phyloP scores from a whole-genome alignment of 2,329 filamentous ascomycete species.

The Purpureocillium lavendulum region DNA sequence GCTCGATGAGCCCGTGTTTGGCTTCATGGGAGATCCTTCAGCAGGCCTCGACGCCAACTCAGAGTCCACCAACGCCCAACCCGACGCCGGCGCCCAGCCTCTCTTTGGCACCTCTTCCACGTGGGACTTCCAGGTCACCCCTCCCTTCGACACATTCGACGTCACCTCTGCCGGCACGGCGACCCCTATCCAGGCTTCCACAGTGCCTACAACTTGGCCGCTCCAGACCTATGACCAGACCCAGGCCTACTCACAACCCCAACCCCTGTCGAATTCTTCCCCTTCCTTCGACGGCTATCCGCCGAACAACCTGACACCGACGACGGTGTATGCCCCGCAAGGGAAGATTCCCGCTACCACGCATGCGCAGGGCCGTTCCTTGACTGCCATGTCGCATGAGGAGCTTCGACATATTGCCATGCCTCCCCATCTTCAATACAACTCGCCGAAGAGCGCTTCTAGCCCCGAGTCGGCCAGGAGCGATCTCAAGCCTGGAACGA shows the following conservation, averaged over 20 bases:
- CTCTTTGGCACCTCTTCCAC: conserved; percentile 19
- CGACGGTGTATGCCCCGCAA: conserved; percentile 10
- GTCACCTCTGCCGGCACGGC: conserved; percentile 24
- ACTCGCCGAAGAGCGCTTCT: conserved; percentile 47
- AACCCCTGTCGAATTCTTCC: conserved; percentile 15
- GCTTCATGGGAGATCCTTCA: conserved; percentile 24
- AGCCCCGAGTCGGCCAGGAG: conserved; percentile 49
- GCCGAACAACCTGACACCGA: conserved; percentile 25
- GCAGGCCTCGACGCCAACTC: conserved; percentile 19
- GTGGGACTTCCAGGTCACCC: conserved; percentile 41
- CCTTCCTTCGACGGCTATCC: conserved; percentile 20
- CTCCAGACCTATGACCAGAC: conserved; percentile 25
- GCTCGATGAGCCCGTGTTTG: conserved; percentile 33
- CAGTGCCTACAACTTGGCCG: conserved; percentile 25
- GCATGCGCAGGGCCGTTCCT: conserved; percentile 18
- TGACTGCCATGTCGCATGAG: conserved; percentile 43
- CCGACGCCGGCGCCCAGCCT: conserved; percentile 25
- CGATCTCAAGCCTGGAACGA: conserved; percentile 34
- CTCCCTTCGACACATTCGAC: conserved; percentile 39
- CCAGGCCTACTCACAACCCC: conserved; percentile 11
- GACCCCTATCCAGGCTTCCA: conserved; percentile 22
- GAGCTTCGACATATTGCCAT: conserved; percentile 56
- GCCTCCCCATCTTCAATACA: conserved; percentile 53
- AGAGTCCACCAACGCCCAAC: conserved; percentile 19
- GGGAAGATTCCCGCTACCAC: conserved; percentile 22